Percentiles rank a stretch among this genome's conserved stretches.
phyloP scores from a whole-genome alignment of 495 filamentous ascomycete species.

The Alectoria sarmentosa region DNA sequence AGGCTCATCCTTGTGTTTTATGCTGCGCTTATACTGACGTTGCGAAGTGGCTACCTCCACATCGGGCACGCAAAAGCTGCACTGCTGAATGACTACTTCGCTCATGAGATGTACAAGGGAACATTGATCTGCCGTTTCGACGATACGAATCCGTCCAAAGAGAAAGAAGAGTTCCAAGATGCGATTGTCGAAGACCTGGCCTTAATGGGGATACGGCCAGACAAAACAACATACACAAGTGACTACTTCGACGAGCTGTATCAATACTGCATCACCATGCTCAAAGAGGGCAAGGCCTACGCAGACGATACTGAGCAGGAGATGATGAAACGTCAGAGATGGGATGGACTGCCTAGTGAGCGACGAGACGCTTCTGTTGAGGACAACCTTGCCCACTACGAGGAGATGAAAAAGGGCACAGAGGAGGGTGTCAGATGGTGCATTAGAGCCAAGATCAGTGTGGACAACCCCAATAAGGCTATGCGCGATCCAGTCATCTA shows the following conservation, averaged over 20 bases:
- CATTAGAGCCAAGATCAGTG: conserved; percentile 84
- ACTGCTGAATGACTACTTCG: conserved; percentile 89
- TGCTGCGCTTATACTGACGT: conserved; percentile 16
- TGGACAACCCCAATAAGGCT: conserved; percentile 39
- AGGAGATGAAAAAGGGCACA: conserved; percentile 80
- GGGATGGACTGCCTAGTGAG: conserved; percentile 65
- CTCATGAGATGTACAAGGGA: conserved; percentile 80
- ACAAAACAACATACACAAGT: conserved; percentile 69
- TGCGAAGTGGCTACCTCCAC: conserved; percentile 70
- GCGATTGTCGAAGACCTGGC: conserved; percentile 79
- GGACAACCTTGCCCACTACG: conserved; percentile 72
- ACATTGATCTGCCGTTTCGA: conserved; percentile 80
- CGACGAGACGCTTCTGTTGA: conserved; percentile 71
- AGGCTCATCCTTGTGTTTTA: conserved; percentile 27
- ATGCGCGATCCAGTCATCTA: conserved; percentile 93
- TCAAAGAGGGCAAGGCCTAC: conserved; percentile 81
- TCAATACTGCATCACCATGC: conserved; percentile 65
- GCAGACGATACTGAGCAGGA: conserved; percentile 85
- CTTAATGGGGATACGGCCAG: conserved; percentile 79
- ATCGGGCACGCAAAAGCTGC: conserved; percentile 94
- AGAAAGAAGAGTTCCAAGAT: conserved; percentile 88
- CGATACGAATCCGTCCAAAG: conserved; percentile 90
- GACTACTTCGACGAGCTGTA: conserved; percentile 90
- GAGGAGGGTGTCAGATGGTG: conserved; percentile 72
- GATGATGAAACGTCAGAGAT: conserved; percentile 74